Conservation (phyloP, 352 stramenopile genomes). For the Phytophthora cactorum region DNA sequence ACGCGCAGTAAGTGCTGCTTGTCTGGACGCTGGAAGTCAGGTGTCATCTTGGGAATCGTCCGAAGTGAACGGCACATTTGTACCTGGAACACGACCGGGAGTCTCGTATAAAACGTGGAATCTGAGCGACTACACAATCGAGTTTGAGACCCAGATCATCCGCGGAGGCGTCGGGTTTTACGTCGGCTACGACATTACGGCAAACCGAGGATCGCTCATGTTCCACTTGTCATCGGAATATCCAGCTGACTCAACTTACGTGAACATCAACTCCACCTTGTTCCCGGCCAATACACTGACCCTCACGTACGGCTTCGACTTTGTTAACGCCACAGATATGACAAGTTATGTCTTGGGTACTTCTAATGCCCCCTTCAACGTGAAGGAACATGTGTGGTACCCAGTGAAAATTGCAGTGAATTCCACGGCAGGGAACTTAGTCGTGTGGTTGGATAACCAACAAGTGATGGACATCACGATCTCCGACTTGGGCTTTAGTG, state of each 20-base stretch:
- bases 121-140: slow-evolving; percentile 37
- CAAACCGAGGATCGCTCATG: slow-evolving; percentile 27
- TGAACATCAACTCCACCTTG: slow-evolving; percentile 37
- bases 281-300: slow-evolving; percentile 37
- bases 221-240: slow-evolving; percentile 45
- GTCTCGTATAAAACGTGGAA: slow-evolving; percentile 42
- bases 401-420: slow-evolving; percentile 74
- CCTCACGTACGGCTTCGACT: slow-evolving; percentile 36
- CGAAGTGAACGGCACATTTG: slow-evolving; percentile 41
- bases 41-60: slow-evolving; percentile 32
- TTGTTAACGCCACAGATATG: slow-evolving; percentile 38
- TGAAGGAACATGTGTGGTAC: slow-evolving; percentile 75
- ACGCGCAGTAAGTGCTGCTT: slow-evolving; percentile 36
- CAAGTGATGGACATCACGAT: slow-evolving; percentile 36
- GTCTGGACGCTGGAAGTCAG: slow-evolving; percentile 33
- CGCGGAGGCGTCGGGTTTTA: slow-evolving; percentile 29
- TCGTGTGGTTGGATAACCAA: slow-evolving; percentile 23
- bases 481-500: slow-evolving; percentile 26
- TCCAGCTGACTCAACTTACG: slow-evolving; percentile 30
- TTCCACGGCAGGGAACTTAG: slow-evolving; percentile 44
- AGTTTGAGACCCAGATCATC: slow-evolving; percentile 40
- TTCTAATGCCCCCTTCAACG: slow-evolving; percentile 58
- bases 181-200: slow-evolving; percentile 37
- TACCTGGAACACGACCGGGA: slow-evolving; percentile 31
- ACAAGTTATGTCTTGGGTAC: slow-evolving; percentile 36